Percentiles rank a stretch among this genome's conserved stretches.
Conservation (phyloP, 192 early-diverging fungal genomes). For the Jimgerdemannia lactiflua region DNA sequence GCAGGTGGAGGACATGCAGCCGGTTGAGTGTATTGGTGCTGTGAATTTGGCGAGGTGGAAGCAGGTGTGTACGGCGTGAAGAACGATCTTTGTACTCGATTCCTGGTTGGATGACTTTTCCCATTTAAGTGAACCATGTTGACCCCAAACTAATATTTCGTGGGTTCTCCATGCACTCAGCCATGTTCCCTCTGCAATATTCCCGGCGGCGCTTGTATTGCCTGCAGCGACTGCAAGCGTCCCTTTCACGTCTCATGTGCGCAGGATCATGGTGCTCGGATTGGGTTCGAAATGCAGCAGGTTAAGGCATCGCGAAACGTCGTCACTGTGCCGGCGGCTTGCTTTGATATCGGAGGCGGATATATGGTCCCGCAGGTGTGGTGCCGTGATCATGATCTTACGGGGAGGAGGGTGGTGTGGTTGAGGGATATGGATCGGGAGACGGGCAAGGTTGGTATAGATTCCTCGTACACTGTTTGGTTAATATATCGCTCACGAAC, state of each 20-base stretch:
- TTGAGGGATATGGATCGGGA: conserved; percentile 5
- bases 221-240: conserved; percentile 40
- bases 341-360: conserved; percentile 26
- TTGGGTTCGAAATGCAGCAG: conserved; percentile 45
- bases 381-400: conserved; percentile 43
- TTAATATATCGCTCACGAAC: neutral
- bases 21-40: conserved; percentile 44
- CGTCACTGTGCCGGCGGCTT: conserved; percentile 9
- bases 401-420: conserved; percentile 17
- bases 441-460: neutral
- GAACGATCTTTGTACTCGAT: too few species aligned
- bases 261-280: conserved; percentile 28
- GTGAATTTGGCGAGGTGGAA: conserved; percentile 39
- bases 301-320: conserved; percentile 14
- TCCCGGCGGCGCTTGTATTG: conserved; percentile 32
- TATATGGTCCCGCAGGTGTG: conserved; percentile 44
- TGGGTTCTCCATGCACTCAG: neutral
- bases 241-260: conserved; percentile 50
- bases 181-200: conserved; percentile 15
- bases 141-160: conserved; percentile 12
- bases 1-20: conserved; percentile 26
- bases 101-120: too few species aligned
- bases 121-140: conserved; percentile 10
- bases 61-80: conserved; percentile 21
- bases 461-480: neutral